A percentile compares a stretch with the other conserved stretches of the same genome.
Conservation (phyloP, 768 basidiomycete genomes). For the Albatrellus ellisii region DNA sequence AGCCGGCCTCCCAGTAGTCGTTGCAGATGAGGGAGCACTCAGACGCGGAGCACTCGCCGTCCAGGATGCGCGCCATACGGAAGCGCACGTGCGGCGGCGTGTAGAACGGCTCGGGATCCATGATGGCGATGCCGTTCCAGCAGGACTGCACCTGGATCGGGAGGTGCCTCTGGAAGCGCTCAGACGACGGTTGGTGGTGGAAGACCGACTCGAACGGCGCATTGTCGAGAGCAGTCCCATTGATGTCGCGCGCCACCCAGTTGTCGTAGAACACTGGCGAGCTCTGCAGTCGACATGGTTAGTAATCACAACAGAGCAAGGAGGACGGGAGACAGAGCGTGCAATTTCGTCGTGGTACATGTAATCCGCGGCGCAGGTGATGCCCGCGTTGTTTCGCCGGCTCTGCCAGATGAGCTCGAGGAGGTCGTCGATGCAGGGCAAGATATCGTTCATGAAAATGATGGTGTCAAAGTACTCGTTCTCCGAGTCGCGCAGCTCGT, state of each 20-base stretch:
- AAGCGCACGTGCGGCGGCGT: conserved; percentile 82
- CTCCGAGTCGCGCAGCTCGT: conserved; percentile 84
- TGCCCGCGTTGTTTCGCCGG: conserved; percentile 87
- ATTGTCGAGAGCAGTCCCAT: conserved; percentile 96
- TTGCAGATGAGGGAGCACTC: conserved; percentile 98
- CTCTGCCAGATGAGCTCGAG: conserved; percentile 97
- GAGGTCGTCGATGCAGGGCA: conserved; percentile 95
- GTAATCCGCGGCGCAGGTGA: conserved; percentile 97
- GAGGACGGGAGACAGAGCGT: conserved; percentile 17
- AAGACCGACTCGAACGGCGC: conserved; percentile 93
- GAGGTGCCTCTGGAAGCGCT: conserved; percentile 82
- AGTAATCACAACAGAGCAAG: not conserved
- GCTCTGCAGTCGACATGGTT: conserved; percentile 23
- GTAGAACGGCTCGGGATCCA: conserved; percentile 96
- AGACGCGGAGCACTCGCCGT: conserved; percentile 87
- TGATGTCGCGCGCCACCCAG: conserved; percentile 98
- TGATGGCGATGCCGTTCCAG: conserved; percentile 95
- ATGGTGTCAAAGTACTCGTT: conserved; percentile 94
- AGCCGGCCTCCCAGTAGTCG: conserved; percentile 95
- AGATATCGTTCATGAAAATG: conserved; percentile 99
- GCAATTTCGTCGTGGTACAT: conserved; percentile 97
- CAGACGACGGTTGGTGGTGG: conserved; percentile 63
- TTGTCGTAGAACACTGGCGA: conserved; percentile 96
- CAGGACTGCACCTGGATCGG: conserved; percentile 96
- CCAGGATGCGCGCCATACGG: conserved; percentile 84